phyloP scores from a whole-genome alignment of 1,284 basidiomycete species.

The Phylloboletellus chloephorus region DNA sequence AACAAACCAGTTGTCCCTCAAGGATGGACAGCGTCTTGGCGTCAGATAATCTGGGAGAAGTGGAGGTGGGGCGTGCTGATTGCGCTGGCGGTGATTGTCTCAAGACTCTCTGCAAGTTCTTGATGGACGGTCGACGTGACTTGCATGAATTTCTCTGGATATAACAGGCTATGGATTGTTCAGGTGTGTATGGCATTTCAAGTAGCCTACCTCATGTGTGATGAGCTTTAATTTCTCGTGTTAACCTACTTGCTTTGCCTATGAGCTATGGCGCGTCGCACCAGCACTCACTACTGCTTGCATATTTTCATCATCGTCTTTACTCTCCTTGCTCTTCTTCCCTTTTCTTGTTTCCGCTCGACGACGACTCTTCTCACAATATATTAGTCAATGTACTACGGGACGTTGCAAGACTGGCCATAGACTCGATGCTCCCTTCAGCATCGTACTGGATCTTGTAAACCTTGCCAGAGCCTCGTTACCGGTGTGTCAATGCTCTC shows the following conservation, averaged over 20 bases:
- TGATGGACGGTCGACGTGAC: conserved; percentile 14
- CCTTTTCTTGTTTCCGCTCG: conserved; percentile 10
- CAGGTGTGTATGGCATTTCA: conserved; percentile 17
- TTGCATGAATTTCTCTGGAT: conserved; percentile 19
- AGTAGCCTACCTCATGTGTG: conserved; percentile 17
- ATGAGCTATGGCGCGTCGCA: conserved; percentile 6
- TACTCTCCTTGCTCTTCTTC: conserved; percentile 7
- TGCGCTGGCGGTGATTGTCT: conserved; percentile 68
- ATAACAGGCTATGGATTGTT: conserved; percentile 17
- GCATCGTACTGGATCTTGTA: conserved; percentile 1
- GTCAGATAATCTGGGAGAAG: conserved; percentile 70
- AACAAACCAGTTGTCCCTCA: conserved; percentile 32
- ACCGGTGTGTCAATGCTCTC: conserved; percentile 36
- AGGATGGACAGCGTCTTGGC: conserved; percentile 53
- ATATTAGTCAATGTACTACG: conserved; percentile 27
- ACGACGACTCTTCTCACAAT: conserved; percentile 13
- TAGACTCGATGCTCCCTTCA: conserved; percentile 7
- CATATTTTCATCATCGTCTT: conserved; percentile 6
- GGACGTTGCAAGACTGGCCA: conserved; percentile 7
- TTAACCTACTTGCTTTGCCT: conserved; percentile 11
- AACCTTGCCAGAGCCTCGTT: conserved; percentile 40
- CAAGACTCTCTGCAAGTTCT: conserved; percentile 49
- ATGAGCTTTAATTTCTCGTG: conserved; percentile 11
- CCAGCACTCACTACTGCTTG: conserved; percentile 11
- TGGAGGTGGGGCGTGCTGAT: conserved; percentile 79